phyloP scores from a whole-genome alignment of 2,329 filamentous ascomycete genomes.

The Diaporthe amygdali region DNA sequence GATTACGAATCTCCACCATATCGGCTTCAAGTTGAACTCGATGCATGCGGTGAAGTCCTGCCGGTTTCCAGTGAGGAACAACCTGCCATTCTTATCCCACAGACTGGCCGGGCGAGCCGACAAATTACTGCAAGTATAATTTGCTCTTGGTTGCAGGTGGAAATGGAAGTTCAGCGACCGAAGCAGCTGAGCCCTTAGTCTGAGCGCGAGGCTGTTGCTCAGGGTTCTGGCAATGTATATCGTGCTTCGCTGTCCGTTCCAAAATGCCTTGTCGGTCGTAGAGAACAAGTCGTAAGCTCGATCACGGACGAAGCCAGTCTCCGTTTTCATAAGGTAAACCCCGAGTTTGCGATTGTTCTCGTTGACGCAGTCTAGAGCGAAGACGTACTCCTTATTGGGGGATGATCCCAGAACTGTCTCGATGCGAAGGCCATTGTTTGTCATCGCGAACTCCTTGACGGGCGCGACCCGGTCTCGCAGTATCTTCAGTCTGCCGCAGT shows the following conservation, averaged over 20 bases:
- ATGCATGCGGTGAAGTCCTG: constrained; percentile 19
- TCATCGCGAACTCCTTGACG: constrained; percentile 24
- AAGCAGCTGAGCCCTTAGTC: constrained; percentile 12
- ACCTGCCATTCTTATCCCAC: constrained; percentile 17
- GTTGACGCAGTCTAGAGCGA: constrained; percentile 22
- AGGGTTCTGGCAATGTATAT: constrained; percentile 19
- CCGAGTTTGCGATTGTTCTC: constrained; percentile 12
- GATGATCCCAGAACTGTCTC: constrained; percentile 16
- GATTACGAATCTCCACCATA: constrained; percentile 21
- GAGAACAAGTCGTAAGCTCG: constrained; percentile 12
- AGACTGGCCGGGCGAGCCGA: neutral
- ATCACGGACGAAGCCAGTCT: constrained; percentile 16
- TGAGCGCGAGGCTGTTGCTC: neutral
- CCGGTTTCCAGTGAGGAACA: constrained; percentile 19
- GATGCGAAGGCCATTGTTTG: constrained; percentile 25
- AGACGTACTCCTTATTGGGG: constrained; percentile 22
- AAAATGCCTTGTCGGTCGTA: constrained; percentile 15
- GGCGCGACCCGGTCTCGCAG: constrained; percentile 20
- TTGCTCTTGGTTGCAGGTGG: neutral
- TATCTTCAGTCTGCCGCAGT: constrained; percentile 18
- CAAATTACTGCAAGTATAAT: neutral
- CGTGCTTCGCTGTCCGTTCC: neutral
- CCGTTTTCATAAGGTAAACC: constrained; percentile 22
- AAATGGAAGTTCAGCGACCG: constrained; percentile 21
- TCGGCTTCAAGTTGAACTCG: constrained; percentile 12